Evolutionary conservation across 2,329 filamentous ascomycete species (phyloP).

Genomic region (Hypoxylon sp.): DNA sequence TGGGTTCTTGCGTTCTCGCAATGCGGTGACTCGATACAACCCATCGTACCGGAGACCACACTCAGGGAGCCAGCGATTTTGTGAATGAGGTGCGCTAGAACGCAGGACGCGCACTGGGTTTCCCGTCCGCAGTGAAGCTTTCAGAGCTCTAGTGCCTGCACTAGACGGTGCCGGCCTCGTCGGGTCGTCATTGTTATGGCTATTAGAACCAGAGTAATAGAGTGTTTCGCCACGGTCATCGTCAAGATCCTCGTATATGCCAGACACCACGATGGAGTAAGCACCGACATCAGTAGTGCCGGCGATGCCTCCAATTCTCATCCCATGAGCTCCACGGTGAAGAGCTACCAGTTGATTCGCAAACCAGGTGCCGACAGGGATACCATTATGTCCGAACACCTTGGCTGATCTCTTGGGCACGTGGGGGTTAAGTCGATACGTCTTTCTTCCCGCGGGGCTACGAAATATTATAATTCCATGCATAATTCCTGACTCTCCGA

Average conservation of each 20-base stretch:
- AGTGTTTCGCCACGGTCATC: slow-evolving; percentile 35
- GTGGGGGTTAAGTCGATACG: slow-evolving; percentile 41
- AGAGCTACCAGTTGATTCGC: slow-evolving; percentile 47
- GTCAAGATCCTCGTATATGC: slow-evolving; percentile 39
- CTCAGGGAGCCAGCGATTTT: slow-evolving; percentile 34
- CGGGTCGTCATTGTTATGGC: slow-evolving; percentile 38
- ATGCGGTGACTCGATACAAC: slow-evolving; percentile 43
- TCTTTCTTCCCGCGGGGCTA: slow-evolving; percentile 19
- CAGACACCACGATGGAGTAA: slow-evolving; percentile 48
- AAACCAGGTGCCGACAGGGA: slow-evolving; percentile 48
- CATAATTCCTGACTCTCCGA: slow-evolving; percentile 46
- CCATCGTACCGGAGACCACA: slow-evolving; percentile 51
- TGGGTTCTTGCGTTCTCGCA: slow-evolving; percentile 35
- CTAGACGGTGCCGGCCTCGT: slow-evolving; percentile 32
- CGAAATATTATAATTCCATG: slow-evolving; percentile 42
- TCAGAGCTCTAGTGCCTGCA: slow-evolving; percentile 43
- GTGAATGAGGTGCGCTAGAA: slow-evolving; percentile 37
- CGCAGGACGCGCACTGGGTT: slow-evolving; percentile 49
- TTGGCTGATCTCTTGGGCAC: slow-evolving; percentile 39
- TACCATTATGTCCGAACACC: slow-evolving; percentile 47
- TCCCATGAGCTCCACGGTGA: slow-evolving; percentile 48
- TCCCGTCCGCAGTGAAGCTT: slow-evolving; percentile 35
- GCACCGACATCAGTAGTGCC: slow-evolving; percentile 43
- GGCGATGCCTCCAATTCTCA: slow-evolving; percentile 45
- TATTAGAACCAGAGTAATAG: slow-evolving; percentile 43